phyloP scores from a whole-genome alignment of 805 yeast species.

The Metschnikowia santaceciliae region DNA sequence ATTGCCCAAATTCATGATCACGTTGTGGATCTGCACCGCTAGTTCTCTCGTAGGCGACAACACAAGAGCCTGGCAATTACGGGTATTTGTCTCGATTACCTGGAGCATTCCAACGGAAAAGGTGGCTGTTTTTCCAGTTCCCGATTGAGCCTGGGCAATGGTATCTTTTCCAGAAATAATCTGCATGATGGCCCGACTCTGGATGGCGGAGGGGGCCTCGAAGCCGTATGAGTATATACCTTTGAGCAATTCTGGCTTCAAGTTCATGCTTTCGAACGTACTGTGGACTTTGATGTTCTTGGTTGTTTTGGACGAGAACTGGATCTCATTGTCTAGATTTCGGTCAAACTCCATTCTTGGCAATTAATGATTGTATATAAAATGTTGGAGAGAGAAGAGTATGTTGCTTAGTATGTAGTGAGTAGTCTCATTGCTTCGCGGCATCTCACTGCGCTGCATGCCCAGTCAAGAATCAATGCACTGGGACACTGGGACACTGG shows the following conservation, averaged over 20 bases:
- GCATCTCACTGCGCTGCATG: background rate
- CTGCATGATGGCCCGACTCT: slow-evolving; percentile 94
- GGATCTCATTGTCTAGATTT: slow-evolving; percentile 50
- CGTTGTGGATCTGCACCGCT: slow-evolving; percentile 89
- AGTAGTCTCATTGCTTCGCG: background rate
- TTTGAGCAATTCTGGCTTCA: slow-evolving; percentile 36
- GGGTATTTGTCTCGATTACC: slow-evolving; percentile 67
- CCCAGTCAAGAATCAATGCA: no score
- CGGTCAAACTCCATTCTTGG: slow-evolving; percentile 47
- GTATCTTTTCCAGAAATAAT: slow-evolving; percentile 93
- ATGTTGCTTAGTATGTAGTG: background rate
- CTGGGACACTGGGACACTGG: no score
- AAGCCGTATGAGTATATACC: slow-evolving; percentile 87
- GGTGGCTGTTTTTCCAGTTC: slow-evolving; percentile 99
- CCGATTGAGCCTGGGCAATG: slow-evolving; percentile 98
- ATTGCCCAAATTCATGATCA: slow-evolving; percentile 80
- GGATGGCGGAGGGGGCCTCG: slow-evolving; percentile 96
- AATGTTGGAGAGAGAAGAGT: background rate
- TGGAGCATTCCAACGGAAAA: slow-evolving; percentile 92
- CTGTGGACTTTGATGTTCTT: slow-evolving; percentile 54
- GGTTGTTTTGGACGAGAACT: slow-evolving; percentile 47
- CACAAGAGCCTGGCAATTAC: slow-evolving; percentile 83
- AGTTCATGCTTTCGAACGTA: slow-evolving; percentile 39
- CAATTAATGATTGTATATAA: no score
- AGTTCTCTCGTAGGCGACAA: slow-evolving; percentile 95